A percentile compares a stretch with the other conserved stretches of the same genome.
Conservation (phyloP, 768 basidiomycete genomes). For the Tubosaeta sp. region DNA sequence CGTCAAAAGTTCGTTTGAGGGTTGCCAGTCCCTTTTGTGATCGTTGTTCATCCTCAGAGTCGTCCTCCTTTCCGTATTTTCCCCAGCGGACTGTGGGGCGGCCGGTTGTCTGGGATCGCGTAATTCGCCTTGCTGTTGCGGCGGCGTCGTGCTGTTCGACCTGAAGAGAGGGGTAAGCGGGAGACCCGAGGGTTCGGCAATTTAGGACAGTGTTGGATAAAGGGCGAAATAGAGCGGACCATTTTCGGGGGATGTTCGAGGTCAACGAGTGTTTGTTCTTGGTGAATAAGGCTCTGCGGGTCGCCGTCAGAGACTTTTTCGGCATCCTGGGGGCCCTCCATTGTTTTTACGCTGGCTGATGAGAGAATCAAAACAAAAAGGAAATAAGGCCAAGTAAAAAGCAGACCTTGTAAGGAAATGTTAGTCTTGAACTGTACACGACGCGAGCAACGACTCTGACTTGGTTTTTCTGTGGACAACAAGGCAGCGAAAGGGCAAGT, state of each 20-base stretch:
- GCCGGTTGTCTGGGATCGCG: constrained; percentile 33
- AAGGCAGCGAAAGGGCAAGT: constrained; percentile 20
- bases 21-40: constrained; percentile 14
- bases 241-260: constrained; percentile 23
- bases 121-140: constrained; percentile 24
- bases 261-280: constrained; percentile 27
- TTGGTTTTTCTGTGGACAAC: neutral
- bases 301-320: constrained; percentile 17
- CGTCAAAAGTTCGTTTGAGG: constrained; percentile 33
- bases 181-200: constrained; percentile 28
- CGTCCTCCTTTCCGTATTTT: constrained; percentile 29
- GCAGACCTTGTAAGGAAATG: constrained; percentile 9
- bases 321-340: constrained; percentile 22
- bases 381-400: neutral
- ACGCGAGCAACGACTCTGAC: neutral
- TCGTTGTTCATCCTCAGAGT: constrained; percentile 22
- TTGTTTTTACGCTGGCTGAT: constrained; percentile 32
- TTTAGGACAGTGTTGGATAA: constrained; percentile 28
- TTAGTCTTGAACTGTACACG: neutral
- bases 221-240: constrained; percentile 28
- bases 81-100: constrained; percentile 34
- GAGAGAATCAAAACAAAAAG: constrained; percentile 22
- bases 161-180: constrained; percentile 22
- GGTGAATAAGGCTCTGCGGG: constrained; percentile 3
- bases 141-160: constrained; percentile 25